Evolutionary conservation across 192 early-diverging fungal genomes (phyloP).

Genomic region (Backusella mclennaniae): DNA sequence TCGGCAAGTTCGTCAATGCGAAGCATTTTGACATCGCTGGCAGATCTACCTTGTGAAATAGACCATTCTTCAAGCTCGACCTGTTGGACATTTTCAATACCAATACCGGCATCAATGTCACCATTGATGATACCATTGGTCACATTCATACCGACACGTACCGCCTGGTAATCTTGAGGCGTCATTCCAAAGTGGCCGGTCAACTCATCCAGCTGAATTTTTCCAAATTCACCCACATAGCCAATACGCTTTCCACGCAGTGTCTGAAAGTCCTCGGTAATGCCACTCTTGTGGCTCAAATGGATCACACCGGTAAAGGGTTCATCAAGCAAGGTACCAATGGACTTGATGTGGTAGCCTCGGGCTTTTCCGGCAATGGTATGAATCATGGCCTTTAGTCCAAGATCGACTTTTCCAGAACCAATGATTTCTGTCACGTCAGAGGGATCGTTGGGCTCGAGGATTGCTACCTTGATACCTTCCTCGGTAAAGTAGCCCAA

Average conservation of each 20-base stretch:
- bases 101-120: conserved; percentile 63
- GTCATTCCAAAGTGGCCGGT: conserved; percentile 56
- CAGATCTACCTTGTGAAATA: conserved; percentile 41
- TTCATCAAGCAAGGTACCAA: conserved; percentile 64
- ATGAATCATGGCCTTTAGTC: conserved; percentile 71
- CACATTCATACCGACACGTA: conserved; percentile 71
- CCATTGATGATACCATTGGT: conserved; percentile 55
- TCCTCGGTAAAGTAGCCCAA: conserved; percentile 55
- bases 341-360: conserved; percentile 61
- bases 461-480: conserved; percentile 62
- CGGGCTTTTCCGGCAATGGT: conserved; percentile 65
- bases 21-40: conserved; percentile 57
- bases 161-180: conserved; percentile 50
- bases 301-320: conserved; percentile 66
- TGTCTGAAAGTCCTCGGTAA: conserved; percentile 54
- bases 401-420: conserved; percentile 58
- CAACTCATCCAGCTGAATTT: conserved; percentile 61
- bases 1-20: conserved; percentile 67
- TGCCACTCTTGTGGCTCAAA: conserved; percentile 46
- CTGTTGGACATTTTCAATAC: conserved; percentile 64
- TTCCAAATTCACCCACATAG: conserved; percentile 66
- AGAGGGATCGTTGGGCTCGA: conserved; percentile 63
- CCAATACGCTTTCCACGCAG: conserved; percentile 59
- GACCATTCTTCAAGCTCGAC: conserved; percentile 62
- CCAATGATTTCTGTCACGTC: conserved; percentile 68